Evolutionary conservation across 108 stramenopile genomes (phyloP).

Genomic region (Cafeteria roenbergensis): DNA sequence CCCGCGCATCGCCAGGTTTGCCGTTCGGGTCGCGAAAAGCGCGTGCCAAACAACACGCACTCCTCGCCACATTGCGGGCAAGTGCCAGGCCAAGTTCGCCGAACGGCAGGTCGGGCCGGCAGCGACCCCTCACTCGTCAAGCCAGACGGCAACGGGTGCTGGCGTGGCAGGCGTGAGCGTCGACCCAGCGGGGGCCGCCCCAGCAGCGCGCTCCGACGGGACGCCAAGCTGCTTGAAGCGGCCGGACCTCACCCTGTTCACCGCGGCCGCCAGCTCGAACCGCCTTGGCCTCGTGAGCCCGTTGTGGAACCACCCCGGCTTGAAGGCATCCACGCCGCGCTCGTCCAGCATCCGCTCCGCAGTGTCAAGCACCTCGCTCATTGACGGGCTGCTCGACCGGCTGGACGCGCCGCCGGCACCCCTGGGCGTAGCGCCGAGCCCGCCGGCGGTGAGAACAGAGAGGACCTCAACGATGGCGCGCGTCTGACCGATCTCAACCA

Average conservation of each 20-base stretch:
- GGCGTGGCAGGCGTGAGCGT: too few relatives aligned
- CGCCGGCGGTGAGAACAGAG: conserved; percentile 3
- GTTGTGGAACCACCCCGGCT: conserved; percentile 7
- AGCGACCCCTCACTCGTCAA: too few relatives aligned
- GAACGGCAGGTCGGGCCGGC: too few relatives aligned
- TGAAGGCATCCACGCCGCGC: conserved; percentile 21
- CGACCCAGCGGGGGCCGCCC: too few relatives aligned
- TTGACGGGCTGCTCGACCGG: not conserved
- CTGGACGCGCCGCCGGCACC: conserved; percentile 11
- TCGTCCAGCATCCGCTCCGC: conserved; percentile 20
- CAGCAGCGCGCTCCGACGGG: too few relatives aligned
- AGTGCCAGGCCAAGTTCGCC: too few relatives aligned
- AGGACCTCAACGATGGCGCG: conserved; percentile 29
- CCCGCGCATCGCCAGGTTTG: too few relatives aligned
- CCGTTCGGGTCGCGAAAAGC: too few relatives aligned
- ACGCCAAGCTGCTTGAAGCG: too few relatives aligned
- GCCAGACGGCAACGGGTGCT: too few relatives aligned
- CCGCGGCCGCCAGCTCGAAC: conserved; percentile 32
- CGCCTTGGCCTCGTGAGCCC: conserved; percentile 30
- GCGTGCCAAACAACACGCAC: too few relatives aligned
- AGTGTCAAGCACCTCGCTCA: conserved; percentile 21
- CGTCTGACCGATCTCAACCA: conserved; percentile 38
- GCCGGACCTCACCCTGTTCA: conserved; percentile 29
- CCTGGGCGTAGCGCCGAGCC: not conserved
- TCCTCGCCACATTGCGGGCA: too few relatives aligned